Base-by-base conservation (phyloP, 208 protist species). In the Phytomonas francai region DNA sequence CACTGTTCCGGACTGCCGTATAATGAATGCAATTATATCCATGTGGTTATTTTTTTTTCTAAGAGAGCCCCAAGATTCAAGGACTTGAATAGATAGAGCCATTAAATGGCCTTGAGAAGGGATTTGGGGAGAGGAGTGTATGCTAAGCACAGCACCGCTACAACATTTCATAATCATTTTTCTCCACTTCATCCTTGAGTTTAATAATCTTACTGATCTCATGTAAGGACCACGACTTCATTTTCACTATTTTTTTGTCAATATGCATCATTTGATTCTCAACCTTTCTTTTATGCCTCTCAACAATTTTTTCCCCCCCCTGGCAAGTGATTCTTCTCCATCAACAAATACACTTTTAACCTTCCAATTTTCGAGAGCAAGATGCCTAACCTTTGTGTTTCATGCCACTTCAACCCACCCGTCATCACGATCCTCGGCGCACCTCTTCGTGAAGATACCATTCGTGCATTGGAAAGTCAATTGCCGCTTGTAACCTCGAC, bases 341-440 rank as follows among this genome's bases (percentile, higher is more conserved):
- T 49, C 4, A 49, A 3, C 39, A 31, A 32, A 36, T 22, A 77
- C 39, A 49, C 39, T 49, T 49, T 49, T 19, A 2, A 49, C 2
- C 14, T 49, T 49, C 12, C 6, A 49, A 19, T 49, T 49, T 49
- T 19, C 39, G 39, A 49, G 14, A 49, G 12, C 39, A 49, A 22
- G 66, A 97, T 97, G 92, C 89, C 89, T 30, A 94, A 97, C 72
- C 76, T 97, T n/a, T 91, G 89, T 67, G 90, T 96, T 68, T 92
- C 88, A 33, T 85, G 80, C 72, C 87, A 85, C 7, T 97, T 94
- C 76, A 97, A 95, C 79, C 92, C 89, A 9, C 92, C 92, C 4
- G 81, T 85, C 36, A 89, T 97, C 63, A 92, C 88, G 34, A 59
- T 97, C 29, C 63, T 97, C 11, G 92, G 92, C n/a, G 72, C 89